Evolutionary conservation across 345 rosid genomes (phyloP).

Genomic region (Pelargonium nanum): DNA sequence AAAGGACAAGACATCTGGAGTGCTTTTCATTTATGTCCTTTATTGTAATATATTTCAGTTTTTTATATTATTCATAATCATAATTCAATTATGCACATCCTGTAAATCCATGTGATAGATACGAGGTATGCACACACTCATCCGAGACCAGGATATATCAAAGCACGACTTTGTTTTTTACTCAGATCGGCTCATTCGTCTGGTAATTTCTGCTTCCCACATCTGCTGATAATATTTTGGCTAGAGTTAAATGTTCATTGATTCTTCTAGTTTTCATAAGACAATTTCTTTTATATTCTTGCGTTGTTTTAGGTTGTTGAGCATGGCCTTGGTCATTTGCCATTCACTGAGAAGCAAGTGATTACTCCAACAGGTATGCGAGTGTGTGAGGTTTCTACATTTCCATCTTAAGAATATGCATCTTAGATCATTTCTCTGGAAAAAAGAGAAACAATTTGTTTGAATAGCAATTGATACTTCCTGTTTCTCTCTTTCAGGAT

Average conservation of each 20-base stretch:
- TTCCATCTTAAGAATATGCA: too few species aligned
- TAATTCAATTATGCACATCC: constrained; percentile 11
- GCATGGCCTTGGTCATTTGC: constrained; percentile 96
- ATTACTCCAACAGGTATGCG: constrained; percentile 81
- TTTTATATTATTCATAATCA: neutral
- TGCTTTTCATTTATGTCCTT: too few species aligned
- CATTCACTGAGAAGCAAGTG: constrained; percentile 93
- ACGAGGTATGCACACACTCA: constrained; percentile 98
- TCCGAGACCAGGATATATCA: constrained; percentile 85
- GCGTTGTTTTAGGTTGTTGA: constrained; percentile 69
- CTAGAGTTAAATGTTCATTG: neutral
- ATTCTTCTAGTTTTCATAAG: constrained; percentile 5
- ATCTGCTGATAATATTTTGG: constrained; percentile 7
- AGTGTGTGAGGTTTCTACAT: constrained; percentile 5
- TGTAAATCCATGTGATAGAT: constrained; percentile 44
- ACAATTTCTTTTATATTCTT: constrained; percentile 9
- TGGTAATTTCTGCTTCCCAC: constrained; percentile 39
- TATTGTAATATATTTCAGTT: neutral
- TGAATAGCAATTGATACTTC: neutral
- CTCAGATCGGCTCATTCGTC: constrained; percentile 89
- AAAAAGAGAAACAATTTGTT: neutral
- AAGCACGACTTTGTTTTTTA: constrained; percentile 98
- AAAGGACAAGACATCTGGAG: too few species aligned
- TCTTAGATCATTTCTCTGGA: neutral
- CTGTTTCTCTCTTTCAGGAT: constrained; percentile 38